phyloP scores from a whole-genome alignment of 2,329 filamentous ascomycete genomes.

The Epichloe brachyelytri region DNA sequence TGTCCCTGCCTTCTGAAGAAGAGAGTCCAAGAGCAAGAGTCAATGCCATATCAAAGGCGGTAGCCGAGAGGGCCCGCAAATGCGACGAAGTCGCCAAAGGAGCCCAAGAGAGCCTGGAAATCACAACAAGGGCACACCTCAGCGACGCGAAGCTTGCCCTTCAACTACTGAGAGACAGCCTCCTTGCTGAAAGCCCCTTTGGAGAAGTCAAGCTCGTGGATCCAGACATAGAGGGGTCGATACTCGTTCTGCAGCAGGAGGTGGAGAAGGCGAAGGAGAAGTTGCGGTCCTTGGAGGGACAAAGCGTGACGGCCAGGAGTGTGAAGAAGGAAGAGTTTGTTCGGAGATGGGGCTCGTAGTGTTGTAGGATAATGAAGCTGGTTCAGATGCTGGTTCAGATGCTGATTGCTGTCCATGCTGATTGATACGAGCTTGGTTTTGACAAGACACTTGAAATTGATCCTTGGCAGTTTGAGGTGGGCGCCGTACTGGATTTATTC shows the following conservation, averaged over 20 bases:
- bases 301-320: conserved; percentile 25
- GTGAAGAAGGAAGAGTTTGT: conserved; percentile 36
- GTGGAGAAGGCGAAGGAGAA: conserved; percentile 26
- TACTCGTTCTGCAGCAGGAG: conserved; percentile 33
- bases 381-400: no score
- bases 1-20: conserved; percentile 24
- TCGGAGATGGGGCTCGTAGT: conserved; percentile 17
- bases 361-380: no score
- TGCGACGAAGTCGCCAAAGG: conserved; percentile 29
- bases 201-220: conserved; percentile 36
- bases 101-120: conserved; percentile 39
- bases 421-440: no score
- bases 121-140: conserved; percentile 26
- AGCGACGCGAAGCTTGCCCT: conserved; percentile 35
- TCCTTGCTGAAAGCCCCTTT: conserved; percentile 40
- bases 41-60: conserved; percentile 20
- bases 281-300: conserved; percentile 25
- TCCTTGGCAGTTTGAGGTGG: no score
- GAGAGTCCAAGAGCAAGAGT: conserved; percentile 15
- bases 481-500: no score
- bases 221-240: conserved; percentile 36
- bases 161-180: conserved; percentile 35
- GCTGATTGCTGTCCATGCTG: no score
- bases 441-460: no score
- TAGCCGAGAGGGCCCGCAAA: conserved; percentile 29